Evolutionary conservation across 2,329 filamentous ascomycete genomes (phyloP).

Genomic region (Fusarium sp.): DNA sequence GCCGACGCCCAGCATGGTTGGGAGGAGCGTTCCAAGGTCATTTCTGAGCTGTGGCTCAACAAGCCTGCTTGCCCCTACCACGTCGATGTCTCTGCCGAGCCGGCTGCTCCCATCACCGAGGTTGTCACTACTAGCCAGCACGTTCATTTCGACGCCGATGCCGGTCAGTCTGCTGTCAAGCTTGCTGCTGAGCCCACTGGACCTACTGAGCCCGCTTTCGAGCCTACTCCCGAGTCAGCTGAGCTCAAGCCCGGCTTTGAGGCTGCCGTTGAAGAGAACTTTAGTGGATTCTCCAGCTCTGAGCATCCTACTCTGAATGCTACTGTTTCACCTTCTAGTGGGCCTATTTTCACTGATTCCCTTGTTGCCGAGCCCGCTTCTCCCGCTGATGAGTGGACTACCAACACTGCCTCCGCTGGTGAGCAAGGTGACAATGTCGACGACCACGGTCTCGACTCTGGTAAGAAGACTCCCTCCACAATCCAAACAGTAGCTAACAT

Average conservation of each 20-base stretch:
- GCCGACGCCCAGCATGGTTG: not conserved
- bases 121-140: not conserved
- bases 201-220: not conserved
- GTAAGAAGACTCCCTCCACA: not conserved
- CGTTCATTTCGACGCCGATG: not conserved
- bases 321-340: no score
- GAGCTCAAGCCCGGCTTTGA: not conserved
- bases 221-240: not conserved
- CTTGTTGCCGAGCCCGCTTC: not conserved
- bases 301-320: not conserved
- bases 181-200: not conserved
- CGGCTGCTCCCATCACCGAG: rapidly evolving
- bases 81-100: rapidly evolving
- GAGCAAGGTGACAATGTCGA: not conserved
- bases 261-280: not conserved
- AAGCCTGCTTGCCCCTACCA: constrained; percentile 26
- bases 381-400: not conserved
- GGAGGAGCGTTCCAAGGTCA: not conserved
- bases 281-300: not conserved
- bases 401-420: no score
- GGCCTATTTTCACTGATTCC: not conserved
- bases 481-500: not conserved
- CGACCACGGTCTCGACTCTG: not conserved
- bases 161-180: not conserved
- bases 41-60: constrained; percentile 22